Percentiles rank a stretch among this genome's conserved stretches.
Conservation (phyloP, 2,329 filamentous ascomycete species). For the Botrytis aclada region DNA sequence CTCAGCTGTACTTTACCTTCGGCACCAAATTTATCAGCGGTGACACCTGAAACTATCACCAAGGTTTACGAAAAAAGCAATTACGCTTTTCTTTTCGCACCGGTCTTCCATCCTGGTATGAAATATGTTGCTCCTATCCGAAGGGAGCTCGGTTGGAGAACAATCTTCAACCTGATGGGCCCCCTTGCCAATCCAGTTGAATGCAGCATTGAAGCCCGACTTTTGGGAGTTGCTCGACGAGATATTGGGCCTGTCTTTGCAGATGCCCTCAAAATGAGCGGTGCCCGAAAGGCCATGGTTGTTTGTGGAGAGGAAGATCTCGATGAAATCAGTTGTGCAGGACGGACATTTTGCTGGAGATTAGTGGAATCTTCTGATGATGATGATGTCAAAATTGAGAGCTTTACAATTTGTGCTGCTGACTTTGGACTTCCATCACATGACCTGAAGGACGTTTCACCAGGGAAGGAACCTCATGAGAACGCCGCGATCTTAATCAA, state of each 20-base stretch:
- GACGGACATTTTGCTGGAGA: conserved; percentile 85
- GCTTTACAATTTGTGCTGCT: conserved; percentile 74
- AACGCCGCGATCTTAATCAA: conserved; percentile 81
- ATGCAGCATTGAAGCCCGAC: conserved; percentile 76
- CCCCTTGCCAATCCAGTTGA: conserved; percentile 90
- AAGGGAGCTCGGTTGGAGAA: conserved; percentile 86
- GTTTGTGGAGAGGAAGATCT: conserved; percentile 94
- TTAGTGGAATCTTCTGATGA: conserved; percentile 47
- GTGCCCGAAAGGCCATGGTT: conserved; percentile 78
- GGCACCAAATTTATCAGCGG: conserved; percentile 69
- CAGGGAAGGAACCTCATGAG: conserved; percentile 79
- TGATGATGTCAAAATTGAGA: conserved; percentile 58
- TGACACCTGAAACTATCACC: conserved; percentile 68
- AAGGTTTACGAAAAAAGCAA: conserved; percentile 76
- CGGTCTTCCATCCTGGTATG: conserved; percentile 95
- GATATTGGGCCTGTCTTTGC: conserved; percentile 87
- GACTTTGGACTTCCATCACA: conserved; percentile 83
- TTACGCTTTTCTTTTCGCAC: conserved; percentile 94
- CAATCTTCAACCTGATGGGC: conserved; percentile 95
- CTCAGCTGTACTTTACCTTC: conserved; percentile 71
- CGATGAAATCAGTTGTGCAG: conserved; percentile 92
- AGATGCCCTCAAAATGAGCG: conserved; percentile 73
- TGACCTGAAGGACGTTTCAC: conserved; percentile 72
- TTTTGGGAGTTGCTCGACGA: conserved; percentile 88
- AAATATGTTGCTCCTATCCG: conserved; percentile 81